Evolutionary conservation across 2,329 filamentous ascomycete species (phyloP).

Genomic region (Xylariaceae sp.): DNA sequence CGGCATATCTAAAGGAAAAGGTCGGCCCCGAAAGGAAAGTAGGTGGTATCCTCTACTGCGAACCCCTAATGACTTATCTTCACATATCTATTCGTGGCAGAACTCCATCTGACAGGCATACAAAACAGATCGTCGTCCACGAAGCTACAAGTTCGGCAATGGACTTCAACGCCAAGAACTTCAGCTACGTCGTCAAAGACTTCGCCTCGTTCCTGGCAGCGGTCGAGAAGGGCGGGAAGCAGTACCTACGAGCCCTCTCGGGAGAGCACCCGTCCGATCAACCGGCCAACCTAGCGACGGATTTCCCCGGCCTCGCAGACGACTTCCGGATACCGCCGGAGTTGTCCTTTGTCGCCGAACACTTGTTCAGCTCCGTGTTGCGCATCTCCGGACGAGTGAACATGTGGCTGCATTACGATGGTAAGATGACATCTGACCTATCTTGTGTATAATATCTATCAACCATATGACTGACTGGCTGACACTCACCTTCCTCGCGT

Average conservation of each 20-base stretch:
- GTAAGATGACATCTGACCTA: slow-evolving; percentile 36
- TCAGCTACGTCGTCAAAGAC: slow-evolving; percentile 62
- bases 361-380: slow-evolving; percentile 70
- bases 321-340: slow-evolving; percentile 67
- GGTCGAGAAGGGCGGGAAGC: slow-evolving; percentile 51
- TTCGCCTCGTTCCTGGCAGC: slow-evolving; percentile 63
- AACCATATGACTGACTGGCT: no score
- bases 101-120: no score
- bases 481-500: no score
- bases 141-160: slow-evolving; percentile 60
- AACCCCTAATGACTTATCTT: neutral
- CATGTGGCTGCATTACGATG: slow-evolving; percentile 87
- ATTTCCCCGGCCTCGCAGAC: slow-evolving; percentile 63
- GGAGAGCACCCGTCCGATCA: slow-evolving; percentile 59
- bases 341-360: slow-evolving; percentile 53
- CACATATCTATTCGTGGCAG: slow-evolving; percentile 4
- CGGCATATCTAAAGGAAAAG: slow-evolving; percentile 58
- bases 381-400: slow-evolving; percentile 74
- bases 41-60: slow-evolving; percentile 19
- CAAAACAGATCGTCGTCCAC: slow-evolving; percentile 64
- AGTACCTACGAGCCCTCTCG: slow-evolving; percentile 78
- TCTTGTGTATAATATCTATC: no score
- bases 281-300: slow-evolving; percentile 62
- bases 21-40: slow-evolving; percentile 59
- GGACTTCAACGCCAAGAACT: slow-evolving; percentile 82